Percentiles rank a stretch among this genome's conserved stretches.
Evolutionary conservation across 176 grass and related monocot genomes (phyloP).

Genomic region (Olyra latifolia): DNA sequence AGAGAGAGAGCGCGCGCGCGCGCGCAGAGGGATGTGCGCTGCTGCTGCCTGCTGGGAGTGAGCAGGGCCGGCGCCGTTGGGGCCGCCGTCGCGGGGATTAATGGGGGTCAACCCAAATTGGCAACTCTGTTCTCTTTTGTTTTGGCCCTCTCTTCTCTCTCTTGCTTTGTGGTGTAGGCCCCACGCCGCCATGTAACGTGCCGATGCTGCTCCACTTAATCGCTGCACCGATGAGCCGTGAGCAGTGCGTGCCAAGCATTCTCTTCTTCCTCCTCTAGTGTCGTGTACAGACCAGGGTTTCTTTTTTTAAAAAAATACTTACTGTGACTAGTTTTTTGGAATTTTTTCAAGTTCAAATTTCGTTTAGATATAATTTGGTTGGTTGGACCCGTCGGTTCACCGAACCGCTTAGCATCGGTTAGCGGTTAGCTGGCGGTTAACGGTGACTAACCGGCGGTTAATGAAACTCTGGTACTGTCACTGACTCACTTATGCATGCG

Average conservation of each 20-base stretch:
- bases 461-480: no score
- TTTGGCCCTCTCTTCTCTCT: not conserved
- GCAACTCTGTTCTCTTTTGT: constrained; percentile 27
- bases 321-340: no score
- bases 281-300: no score
- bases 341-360: no score
- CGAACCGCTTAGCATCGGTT: no score
- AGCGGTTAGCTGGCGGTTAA: no score
- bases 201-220: not conserved
- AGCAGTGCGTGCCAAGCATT: not conserved
- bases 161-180: not conserved
- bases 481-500: no score
- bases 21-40: not conserved
- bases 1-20: not conserved
- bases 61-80: constrained; percentile 68
- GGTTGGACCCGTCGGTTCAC: no score
- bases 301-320: no score
- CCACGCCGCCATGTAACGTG: not conserved
- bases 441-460: no score
- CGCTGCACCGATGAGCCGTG: not conserved
- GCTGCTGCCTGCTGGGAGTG: not conserved
- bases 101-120: constrained; percentile 68
- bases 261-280: not conserved
- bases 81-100: constrained; percentile 62
- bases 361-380: no score